Evolutionary conservation across 1,139 yeast genomes (phyloP), one percentile per base, ranked within the genome.

Genomic region (Arxiozyma slooffiae): DNA sequence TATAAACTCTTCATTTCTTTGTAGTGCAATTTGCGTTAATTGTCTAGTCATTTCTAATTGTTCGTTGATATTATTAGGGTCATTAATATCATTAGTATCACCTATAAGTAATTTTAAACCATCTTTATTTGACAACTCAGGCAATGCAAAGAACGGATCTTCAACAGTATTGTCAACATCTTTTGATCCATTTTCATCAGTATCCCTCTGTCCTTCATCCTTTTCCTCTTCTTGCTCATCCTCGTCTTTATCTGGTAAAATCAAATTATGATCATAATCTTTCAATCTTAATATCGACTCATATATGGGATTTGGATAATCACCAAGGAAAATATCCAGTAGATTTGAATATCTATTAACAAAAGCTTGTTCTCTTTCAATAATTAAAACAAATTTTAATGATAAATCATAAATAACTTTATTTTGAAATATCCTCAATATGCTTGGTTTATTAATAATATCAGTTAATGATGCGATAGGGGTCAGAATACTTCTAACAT

Each of bases 1-100:
- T 50, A 89, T 83, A 64, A 85, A 90, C 67, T 92, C 97, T 64
- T 87, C 90, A 61, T 88, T 88, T 63, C 97, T 76, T 68, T 92
- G 97, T 48, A 88, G 69, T 0, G 85, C 85, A 46, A 83, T 79
- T 57, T 82, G 88, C 4, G 83, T 74, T 52, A 81, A 66, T 62
- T 82, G 87, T 52, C 88, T 71, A 0, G 84, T 73, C 47, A 80
- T 83, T 57, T 81, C 85, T 2, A 85, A 81, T 24, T 74, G 75
- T 38, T 78, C 82, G 1, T 41, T 47, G 2, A 39, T 24, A n/a
- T 24, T 41, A 21, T 41, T 26, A 21, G 9, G 22, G n/a, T 30
- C n/a, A 30, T 47, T 50, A 9, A 42, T 17, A 4, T 48, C 38
- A 38, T 48, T 69, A 1, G 74, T 62, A 52, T 79, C 82, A 47